phyloP scores from a whole-genome alignment of 2,329 filamentous ascomycete genomes.

The Botrytis sinoallii region DNA sequence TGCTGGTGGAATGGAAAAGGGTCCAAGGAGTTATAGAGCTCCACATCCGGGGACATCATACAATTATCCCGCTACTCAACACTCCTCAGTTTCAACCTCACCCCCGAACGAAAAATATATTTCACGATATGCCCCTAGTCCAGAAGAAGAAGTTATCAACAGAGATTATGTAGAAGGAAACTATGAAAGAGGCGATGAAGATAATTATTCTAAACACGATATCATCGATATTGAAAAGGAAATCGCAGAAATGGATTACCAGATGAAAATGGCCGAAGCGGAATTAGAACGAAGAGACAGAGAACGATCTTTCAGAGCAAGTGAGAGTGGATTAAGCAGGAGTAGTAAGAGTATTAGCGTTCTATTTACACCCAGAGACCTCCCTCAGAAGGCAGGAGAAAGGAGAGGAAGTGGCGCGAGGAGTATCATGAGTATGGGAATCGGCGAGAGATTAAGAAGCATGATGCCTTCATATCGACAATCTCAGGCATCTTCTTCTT shows the following conservation, averaged over 20 bases:
- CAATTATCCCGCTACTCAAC: not conserved
- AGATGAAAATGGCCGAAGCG: not conserved
- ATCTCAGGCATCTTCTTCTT: not conserved
- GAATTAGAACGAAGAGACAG: not conserved
- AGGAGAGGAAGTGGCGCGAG: not conserved
- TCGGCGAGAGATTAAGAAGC: not conserved
- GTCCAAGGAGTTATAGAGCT: not conserved
- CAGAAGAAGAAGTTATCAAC: not conserved
- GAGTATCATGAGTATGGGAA: not conserved
- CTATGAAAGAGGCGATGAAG: not conserved
- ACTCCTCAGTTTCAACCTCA: not conserved
- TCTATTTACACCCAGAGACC: not conserved
- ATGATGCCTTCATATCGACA: constrained; percentile 1
- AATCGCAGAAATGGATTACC: constrained; percentile 9
- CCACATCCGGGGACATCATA: not conserved
- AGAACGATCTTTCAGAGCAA: not conserved
- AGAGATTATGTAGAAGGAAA: not conserved
- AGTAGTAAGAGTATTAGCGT: constrained; percentile 16
- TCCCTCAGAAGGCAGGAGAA: not conserved
- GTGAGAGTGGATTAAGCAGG: constrained; percentile 8
- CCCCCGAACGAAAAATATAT: not conserved
- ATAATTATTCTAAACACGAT: not conserved
- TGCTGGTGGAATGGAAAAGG: not conserved
- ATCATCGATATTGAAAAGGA: constrained; percentile 10
- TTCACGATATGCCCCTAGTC: not conserved